These are phyloP conservation scores for Quercus mongolica DNA, from an alignment of 306 rosid species.

Conservation along the genomic window DNA sequence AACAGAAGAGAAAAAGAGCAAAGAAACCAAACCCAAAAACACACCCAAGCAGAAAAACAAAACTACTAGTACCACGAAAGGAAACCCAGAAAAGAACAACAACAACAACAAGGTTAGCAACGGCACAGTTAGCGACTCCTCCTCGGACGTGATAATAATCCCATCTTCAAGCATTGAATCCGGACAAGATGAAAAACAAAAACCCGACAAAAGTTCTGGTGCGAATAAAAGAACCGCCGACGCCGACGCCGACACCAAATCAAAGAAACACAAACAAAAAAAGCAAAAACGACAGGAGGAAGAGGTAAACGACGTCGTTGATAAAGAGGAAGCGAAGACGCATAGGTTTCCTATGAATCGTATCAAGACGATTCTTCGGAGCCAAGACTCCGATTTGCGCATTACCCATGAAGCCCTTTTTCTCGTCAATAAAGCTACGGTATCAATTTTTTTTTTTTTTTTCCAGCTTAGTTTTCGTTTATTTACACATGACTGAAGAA, in stretches of 20 bases:
- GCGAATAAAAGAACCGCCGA: slow-evolving; percentile 21
- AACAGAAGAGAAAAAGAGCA: slow-evolving; percentile 33
- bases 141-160: neutral
- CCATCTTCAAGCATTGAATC: slow-evolving; percentile 37
- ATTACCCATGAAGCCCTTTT: slow-evolving; percentile 65
- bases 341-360: slow-evolving; percentile 74
- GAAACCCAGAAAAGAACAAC: slow-evolving; percentile 11
- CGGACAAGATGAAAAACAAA: neutral
- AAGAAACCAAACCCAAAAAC: slow-evolving; percentile 29
- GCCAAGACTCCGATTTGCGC: slow-evolving; percentile 53
- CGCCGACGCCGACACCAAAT: slow-evolving; percentile 4
- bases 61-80: slow-evolving; percentile 7
- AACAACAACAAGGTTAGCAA: slow-evolving; percentile 26
- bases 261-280: slow-evolving; percentile 19
- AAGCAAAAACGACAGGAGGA: slow-evolving; percentile 17
- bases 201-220: slow-evolving; percentile 14
- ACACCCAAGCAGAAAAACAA: slow-evolving; percentile 11
- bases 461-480: neutral
- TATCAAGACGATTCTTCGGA: slow-evolving; percentile 51
- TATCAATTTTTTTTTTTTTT: neutral
- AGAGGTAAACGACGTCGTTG: slow-evolving; percentile 14
- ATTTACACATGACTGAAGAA: neutral
- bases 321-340: slow-evolving; percentile 18
- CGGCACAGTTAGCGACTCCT: slow-evolving; percentile 26
- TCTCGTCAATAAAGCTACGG: slow-evolving; percentile 74